These are phyloP conservation scores for Glarea lozoyensis DNA, from an alignment of 495 filamentous ascomycete genomes.

Conservation along the genomic window DNA sequence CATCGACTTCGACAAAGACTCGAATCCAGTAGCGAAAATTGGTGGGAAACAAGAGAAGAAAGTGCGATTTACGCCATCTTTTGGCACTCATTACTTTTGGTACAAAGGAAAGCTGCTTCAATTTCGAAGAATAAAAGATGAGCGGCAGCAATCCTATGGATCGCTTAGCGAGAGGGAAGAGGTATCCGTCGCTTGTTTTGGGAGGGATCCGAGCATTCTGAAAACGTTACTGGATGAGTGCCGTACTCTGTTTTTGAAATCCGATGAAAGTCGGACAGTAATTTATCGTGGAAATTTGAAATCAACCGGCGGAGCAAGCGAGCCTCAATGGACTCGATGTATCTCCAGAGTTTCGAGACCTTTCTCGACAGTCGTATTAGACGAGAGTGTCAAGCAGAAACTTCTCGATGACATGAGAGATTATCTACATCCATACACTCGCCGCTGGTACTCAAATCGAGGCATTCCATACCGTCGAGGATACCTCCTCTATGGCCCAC, in stretches of 20 bases:
- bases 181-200: constrained; percentile 56
- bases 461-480: constrained; percentile 76
- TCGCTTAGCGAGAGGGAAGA: constrained; percentile 35
- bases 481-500: constrained; percentile 84
- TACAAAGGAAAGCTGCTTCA: constrained; percentile 47
- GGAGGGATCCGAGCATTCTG: constrained; percentile 54
- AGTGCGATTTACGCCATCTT: constrained; percentile 54
- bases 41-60: constrained; percentile 42
- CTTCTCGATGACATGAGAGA: constrained; percentile 80
- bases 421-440: constrained; percentile 70
- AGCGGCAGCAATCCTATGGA: constrained; percentile 21
- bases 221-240: constrained; percentile 61
- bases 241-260: constrained; percentile 43
- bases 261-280: constrained; percentile 52
- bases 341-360: constrained; percentile 59
- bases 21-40: constrained; percentile 5
- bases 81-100: constrained; percentile 59
- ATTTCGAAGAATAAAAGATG: constrained; percentile 38
- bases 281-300: constrained; percentile 51
- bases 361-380: constrained; percentile 79
- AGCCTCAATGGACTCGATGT: constrained; percentile 42
- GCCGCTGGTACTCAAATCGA: constrained; percentile 69
- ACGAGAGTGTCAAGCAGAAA: constrained; percentile 61
- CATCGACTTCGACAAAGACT: constrained; percentile 14
- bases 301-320: constrained; percentile 19